Evolutionary conservation across 1,284 basidiomycete species (phyloP).

Genomic region (Ustilago esculenta): DNA sequence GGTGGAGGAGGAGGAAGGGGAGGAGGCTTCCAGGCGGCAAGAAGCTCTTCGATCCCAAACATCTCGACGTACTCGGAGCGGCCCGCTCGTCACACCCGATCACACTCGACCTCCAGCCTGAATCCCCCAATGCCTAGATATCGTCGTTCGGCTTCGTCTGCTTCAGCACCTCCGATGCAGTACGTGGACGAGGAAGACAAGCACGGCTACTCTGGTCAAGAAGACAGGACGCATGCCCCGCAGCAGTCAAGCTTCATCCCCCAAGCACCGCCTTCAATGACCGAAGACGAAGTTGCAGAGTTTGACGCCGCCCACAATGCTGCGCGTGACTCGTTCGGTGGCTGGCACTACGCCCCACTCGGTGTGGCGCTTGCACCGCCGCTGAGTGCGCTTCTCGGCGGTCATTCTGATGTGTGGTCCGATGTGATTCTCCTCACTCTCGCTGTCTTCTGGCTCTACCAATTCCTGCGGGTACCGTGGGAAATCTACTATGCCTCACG

Average conservation of each 20-base stretch:
- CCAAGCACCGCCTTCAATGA: conserved; percentile 27
- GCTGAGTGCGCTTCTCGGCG: conserved; percentile 55
- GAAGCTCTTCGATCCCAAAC: conserved; percentile 41
- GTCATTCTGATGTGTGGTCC: conserved; percentile 67
- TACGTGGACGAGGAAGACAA: not conserved
- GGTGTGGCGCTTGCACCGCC: conserved; percentile 57
- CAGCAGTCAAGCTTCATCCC: conserved; percentile 14
- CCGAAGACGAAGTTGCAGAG: conserved; percentile 67
- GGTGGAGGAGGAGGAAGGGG: no score
- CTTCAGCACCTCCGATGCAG: conserved; percentile 40
- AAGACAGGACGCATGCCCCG: not conserved
- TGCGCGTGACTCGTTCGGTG: conserved; percentile 40
- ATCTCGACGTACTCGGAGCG: conserved; percentile 22
- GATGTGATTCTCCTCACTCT: conserved; percentile 67
- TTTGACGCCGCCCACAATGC: conserved; percentile 75
- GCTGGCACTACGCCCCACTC: conserved; percentile 60
- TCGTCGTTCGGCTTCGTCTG: conserved; percentile 17
- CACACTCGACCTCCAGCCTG: conserved; percentile 33
- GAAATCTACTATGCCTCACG: conserved; percentile 44
- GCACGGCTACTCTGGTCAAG: no score
- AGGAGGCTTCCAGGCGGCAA: conserved; percentile 7
- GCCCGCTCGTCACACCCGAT: conserved; percentile 26
- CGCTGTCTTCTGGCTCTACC: conserved; percentile 66
- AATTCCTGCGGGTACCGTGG: conserved; percentile 55
- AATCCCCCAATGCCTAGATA: conserved; percentile 15